Conservation (phyloP, 495 filamentous ascomycete genomes). For the Xylaria acuta region DNA sequence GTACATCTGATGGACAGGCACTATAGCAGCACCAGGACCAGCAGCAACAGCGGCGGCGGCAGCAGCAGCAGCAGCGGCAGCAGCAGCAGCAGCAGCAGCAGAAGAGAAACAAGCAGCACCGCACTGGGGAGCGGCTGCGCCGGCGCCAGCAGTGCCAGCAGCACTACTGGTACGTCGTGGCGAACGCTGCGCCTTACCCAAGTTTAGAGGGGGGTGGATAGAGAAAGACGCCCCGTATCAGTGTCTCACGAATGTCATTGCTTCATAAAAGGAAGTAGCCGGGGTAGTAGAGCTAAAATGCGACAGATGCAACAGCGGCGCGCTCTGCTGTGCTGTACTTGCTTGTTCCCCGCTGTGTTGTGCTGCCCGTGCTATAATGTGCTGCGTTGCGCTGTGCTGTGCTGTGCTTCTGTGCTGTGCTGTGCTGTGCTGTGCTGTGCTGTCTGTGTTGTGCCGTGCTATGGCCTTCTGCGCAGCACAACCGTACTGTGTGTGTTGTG, state of each 20-base stretch:
- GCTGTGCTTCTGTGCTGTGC: constrained; percentile 15
- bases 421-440: constrained; percentile 27
- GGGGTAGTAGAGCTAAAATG: constrained; percentile 33
- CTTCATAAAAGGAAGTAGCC: constrained; percentile 37
- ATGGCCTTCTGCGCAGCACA: constrained; percentile 19
- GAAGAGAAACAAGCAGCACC: constrained; percentile 20
- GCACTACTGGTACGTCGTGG: constrained; percentile 25
- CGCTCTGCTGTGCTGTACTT: constrained; percentile 20
- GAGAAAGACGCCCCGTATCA: constrained; percentile 43
- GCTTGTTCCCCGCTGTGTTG: constrained; percentile 35
- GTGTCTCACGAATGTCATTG: constrained; percentile 44
- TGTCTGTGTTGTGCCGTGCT: constrained; percentile 25
- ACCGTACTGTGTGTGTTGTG: constrained; percentile 20
- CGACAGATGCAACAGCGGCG: constrained; percentile 28
- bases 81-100: constrained; percentile 25
- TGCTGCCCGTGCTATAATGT: constrained; percentile 26
- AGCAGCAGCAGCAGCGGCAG: constrained; percentile 8
- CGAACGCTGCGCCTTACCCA: constrained; percentile 39
- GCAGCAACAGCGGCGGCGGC: constrained; percentile 1
- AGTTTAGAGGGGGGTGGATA: constrained; percentile 42
- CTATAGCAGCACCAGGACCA: constrained; percentile 28
- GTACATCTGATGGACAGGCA: constrained; percentile 34
- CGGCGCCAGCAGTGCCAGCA: constrained; percentile 17
- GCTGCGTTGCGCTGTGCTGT: constrained; percentile 30
- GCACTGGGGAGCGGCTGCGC: constrained; percentile 8